Percentiles rank a stretch among this genome's conserved stretches.
These are phyloP conservation scores for Cyclocybe cylindracea DNA, from an alignment of 768 basidiomycete species.

Conservation along the genomic window DNA sequence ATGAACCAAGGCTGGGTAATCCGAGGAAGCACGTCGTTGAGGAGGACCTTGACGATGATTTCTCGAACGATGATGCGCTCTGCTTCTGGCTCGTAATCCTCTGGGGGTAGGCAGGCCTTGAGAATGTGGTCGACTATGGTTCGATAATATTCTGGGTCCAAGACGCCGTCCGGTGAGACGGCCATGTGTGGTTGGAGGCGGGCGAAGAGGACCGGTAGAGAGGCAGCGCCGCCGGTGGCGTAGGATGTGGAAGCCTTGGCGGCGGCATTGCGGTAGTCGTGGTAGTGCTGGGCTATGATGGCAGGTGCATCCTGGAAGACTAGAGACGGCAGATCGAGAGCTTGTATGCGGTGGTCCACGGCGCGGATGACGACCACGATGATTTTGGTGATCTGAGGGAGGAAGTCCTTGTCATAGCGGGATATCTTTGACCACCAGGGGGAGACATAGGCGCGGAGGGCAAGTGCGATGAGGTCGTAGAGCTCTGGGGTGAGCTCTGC, in stretches of 20 bases:
- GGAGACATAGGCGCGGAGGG: constrained; percentile 74
- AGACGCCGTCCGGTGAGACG: constrained; percentile 58
- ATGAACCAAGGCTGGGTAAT: constrained; percentile 92
- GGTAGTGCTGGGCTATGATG: constrained; percentile 73
- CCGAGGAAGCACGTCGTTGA: constrained; percentile 66
- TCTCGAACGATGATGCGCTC: constrained; percentile 88
- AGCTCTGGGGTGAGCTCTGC: constrained; percentile 66
- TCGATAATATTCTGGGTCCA: constrained; percentile 78
- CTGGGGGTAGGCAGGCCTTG: constrained; percentile 67
- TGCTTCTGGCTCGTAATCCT: constrained; percentile 76
- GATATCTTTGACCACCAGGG: constrained; percentile 89
- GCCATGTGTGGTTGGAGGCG: constrained; percentile 86
- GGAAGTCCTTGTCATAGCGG: constrained; percentile 80
- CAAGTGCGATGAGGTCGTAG: constrained; percentile 80
- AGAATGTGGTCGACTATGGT: constrained; percentile 79
- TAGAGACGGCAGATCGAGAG: constrained; percentile 60
- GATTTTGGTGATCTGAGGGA: constrained; percentile 67
- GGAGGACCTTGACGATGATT: constrained; percentile 74
- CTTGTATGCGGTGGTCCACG: constrained; percentile 58
- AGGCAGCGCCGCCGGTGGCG: constrained; percentile 62
- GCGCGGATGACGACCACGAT: constrained; percentile 57
- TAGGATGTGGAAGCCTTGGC: constrained; percentile 70
- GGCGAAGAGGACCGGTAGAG: constrained; percentile 73
- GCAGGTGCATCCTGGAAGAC: constrained; percentile 63
- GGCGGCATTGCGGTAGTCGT: constrained; percentile 72